Conservation (phyloP, 345 rosid species). For the Psidium friedrichsthalianum region DNA sequence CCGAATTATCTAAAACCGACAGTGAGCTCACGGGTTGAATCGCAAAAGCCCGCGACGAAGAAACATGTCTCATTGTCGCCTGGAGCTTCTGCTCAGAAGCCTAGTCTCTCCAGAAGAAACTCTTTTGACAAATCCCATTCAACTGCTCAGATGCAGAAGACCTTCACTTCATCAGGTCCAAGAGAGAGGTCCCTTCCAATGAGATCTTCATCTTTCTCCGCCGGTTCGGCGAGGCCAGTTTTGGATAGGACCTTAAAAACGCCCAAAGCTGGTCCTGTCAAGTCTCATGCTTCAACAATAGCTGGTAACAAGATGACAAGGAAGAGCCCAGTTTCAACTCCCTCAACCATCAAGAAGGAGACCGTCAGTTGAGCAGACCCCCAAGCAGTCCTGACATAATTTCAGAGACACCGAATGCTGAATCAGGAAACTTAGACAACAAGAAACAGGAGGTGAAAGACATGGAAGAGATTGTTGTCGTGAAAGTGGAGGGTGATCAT, state of each 20-base stretch:
- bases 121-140: conserved; percentile 72
- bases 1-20: conserved; percentile 69
- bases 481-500: conserved; percentile 5
- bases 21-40: conserved; percentile 30
- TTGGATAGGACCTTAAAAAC: conserved; percentile 23
- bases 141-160: conserved; percentile 19
- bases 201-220: conserved; percentile 22
- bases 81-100: conserved; percentile 3
- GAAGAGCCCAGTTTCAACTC: conserved; percentile 10
- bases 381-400: conserved; percentile 1
- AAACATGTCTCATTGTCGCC: conserved; percentile 13
- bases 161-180: conserved; percentile 23
- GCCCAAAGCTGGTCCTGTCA: conserved; percentile 3
- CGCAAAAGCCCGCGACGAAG: conserved; percentile 21
- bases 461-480: neutral
- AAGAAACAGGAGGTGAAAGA: conserved; percentile 8
- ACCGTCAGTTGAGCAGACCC: neutral
- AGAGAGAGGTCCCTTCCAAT: conserved; percentile 11
- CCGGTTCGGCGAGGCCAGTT: conserved; percentile 1
- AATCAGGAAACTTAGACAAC: neutral
- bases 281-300: conserved; percentile 10
- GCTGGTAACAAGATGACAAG: neutral
- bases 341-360: conserved; percentile 5
- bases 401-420: conserved; percentile 1
- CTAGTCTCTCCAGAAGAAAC: conserved; percentile 46